These are phyloP conservation scores for Corymbia calophylla DNA, from an alignment of 441 rosid species.

Conservation along the genomic window DNA sequence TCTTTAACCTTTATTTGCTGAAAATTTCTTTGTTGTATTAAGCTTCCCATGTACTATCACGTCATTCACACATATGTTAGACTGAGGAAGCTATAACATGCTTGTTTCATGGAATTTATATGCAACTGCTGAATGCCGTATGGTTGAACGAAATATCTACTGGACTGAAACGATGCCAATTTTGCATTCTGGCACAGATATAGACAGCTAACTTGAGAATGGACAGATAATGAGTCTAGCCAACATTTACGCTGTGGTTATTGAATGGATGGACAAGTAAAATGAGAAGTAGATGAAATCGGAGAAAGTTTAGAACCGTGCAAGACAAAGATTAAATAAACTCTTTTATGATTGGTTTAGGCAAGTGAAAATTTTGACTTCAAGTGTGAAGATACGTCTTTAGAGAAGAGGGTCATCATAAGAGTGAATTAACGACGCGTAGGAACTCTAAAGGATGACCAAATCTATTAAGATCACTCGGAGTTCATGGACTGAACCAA, in stretches of 20 bases:
- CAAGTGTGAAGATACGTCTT: neutral
- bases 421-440: neutral
- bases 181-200: neutral
- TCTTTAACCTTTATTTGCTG: neutral
- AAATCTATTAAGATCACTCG: neutral
- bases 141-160: neutral
- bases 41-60: neutral
- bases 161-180: neutral
- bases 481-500: neutral
- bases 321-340: neutral
- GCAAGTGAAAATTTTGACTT: neutral
- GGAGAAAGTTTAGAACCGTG: neutral
- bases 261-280: neutral
- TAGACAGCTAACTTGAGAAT: neutral
- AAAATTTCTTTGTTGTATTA: neutral
- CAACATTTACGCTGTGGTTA: neutral
- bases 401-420: neutral
- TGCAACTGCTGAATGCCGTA: neutral
- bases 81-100: neutral
- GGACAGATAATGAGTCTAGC: neutral
- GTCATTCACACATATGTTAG: neutral
- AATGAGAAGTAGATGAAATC: neutral
- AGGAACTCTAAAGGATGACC: neutral
- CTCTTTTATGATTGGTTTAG: neutral
- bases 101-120: neutral